Evolutionary conservation across 768 basidiomycete species (phyloP).

Genomic region (Tephrocybe sp.): DNA sequence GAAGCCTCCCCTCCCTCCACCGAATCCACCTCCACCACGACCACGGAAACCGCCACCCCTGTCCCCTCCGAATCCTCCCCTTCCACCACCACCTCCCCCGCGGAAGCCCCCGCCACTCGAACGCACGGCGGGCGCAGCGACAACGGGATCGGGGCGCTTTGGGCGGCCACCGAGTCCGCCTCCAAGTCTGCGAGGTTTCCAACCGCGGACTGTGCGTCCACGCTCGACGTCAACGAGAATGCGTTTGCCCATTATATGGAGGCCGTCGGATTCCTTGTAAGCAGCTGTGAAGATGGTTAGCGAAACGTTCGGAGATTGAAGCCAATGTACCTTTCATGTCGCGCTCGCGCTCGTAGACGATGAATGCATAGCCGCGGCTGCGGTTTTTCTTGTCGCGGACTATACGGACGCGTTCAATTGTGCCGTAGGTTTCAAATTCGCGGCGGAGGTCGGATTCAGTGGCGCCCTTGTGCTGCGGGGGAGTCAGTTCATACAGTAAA

Average conservation of each 20-base stretch:
- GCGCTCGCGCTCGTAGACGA: conserved; percentile 96
- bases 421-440: conserved; percentile 95
- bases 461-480: conserved; percentile 79
- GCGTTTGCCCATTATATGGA: conserved; percentile 94
- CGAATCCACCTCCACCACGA: conserved; percentile 44
- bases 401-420: conserved; percentile 91
- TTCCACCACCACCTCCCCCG: conserved; percentile 37
- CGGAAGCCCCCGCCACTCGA: conserved; percentile 37
- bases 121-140: conserved; percentile 31
- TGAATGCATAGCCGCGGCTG: conserved; percentile 91
- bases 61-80: conserved; percentile 37
- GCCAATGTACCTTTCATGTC: conserved; percentile 90
- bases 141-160: conserved; percentile 61
- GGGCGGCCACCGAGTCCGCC: conserved; percentile 99
- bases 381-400: conserved; percentile 90
- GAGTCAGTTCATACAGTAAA: conserved; percentile 5
- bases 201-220: conserved; percentile 95
- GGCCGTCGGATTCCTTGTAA: conserved; percentile 97
- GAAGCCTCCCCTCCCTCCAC: conserved; percentile 44
- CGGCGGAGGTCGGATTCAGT: conserved; percentile 91
- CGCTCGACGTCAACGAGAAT: conserved; percentile 98
- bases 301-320: background rate
- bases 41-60: conserved; percentile 40
- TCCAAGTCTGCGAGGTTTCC: conserved; percentile 95
- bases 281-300: conserved; percentile 54